Conservation (phyloP, 441 rosid genomes). For the Jatropha podagrica region DNA sequence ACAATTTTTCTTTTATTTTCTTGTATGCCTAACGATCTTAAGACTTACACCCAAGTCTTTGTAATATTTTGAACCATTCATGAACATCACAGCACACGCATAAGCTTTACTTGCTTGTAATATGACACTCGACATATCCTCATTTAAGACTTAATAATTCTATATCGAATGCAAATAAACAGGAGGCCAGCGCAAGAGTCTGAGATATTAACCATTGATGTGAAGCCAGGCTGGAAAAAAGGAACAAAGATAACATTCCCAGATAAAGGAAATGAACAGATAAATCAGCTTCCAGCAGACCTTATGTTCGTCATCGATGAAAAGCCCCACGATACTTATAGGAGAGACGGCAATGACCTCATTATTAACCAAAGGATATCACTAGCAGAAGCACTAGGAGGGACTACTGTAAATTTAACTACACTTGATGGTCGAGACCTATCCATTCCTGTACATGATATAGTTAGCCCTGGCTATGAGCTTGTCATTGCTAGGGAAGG, state of each 20-base stretch:
- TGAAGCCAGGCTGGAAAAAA: slow-evolving; percentile 97
- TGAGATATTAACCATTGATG: slow-evolving; percentile 76
- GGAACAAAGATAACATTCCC: slow-evolving; percentile 93
- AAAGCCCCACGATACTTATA: slow-evolving; percentile 64
- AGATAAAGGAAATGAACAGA: slow-evolving; percentile 89
- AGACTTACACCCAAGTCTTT: too few relatives aligned
- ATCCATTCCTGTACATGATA: slow-evolving; percentile 58
- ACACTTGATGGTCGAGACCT: slow-evolving; percentile 70
- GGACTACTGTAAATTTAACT: slow-evolving; percentile 51
- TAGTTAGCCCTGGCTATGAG: slow-evolving; percentile 82
- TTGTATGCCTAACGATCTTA: not conserved
- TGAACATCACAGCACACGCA: not conserved
- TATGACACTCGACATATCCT: not conserved
- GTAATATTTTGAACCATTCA: too few relatives aligned
- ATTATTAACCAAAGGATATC: slow-evolving; percentile 50
- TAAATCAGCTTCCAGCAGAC: slow-evolving; percentile 88
- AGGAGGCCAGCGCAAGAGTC: slow-evolving; percentile 70
- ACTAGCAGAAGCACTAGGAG: slow-evolving; percentile 84
- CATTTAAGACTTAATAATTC: not conserved
- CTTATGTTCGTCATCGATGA: slow-evolving; percentile 82
- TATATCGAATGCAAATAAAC: slow-evolving; percentile 20
- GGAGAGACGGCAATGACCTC: slow-evolving; percentile 84
- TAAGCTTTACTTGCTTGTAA: not conserved
- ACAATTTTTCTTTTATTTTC: not conserved
- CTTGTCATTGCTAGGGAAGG: slow-evolving; percentile 75